Evolutionary conservation across 2,329 filamentous ascomycete species (phyloP), one percentile per base, ranked within the genome.

Genomic region (Fonsecaea multimorphosa): DNA sequence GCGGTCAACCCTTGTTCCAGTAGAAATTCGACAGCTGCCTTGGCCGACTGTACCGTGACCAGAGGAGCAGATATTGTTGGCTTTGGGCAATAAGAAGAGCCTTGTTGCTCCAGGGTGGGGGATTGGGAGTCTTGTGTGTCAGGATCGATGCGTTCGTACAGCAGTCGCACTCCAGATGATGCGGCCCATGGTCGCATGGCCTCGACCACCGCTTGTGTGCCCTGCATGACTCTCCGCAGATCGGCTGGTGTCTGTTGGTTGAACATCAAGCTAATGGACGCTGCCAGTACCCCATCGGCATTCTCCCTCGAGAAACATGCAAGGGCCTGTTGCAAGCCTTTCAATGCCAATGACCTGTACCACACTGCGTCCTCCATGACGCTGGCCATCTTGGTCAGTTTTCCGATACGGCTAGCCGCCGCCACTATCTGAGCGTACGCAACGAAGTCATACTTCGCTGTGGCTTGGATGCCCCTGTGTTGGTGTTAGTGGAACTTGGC

Each of bases 241-340:
- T 60, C 58, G 29, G 46, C 46, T 16, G 58, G 58, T 9, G 46
- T 64, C n/a, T 52, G 32, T 22, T 64, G 61, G 31, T 64, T 55
- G 34, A 40, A 58, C 46, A 64, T 52, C 56, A 98, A 85, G 58
- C 97, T 86, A 44, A 97, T 87, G 32, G 93, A 97, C 40, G 93
- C 92, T 24, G 93, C 93, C 62, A 98, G 85, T 68, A 97, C 89
- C 54, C 93, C 92, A 78, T 98, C 93, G 1, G 92, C 93, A 67
- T 93, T 96, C 61, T 90, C 87, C 72, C 87, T 88, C 1, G 91
- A 95, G 78, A 97, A 97, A 27, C 85, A 85, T 54, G 88, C 87
- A 72, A 97, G 93, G 31, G 92, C 92, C 74, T 92, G 89, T 74
- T 96, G 91, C 58, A 98, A 81, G 2, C 93, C 93, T 73, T 91